Conservation (phyloP, 164 flowering plant species). For the Vitis vinifera region ASM3070453v1 NC_081810.1:19934001-19934500, state of each 20-base stretch:
- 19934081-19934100: constrained; percentile 75
- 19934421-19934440: constrained; percentile 39
- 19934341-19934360: constrained; percentile 60
- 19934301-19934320: constrained; percentile 72
- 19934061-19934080: constrained; percentile 44
- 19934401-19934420: constrained; percentile 72
- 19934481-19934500: constrained; percentile 65
- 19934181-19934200: constrained; percentile 45
- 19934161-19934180: constrained; percentile 48
- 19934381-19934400: constrained; percentile 54
- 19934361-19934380: constrained; percentile 50
- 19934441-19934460: constrained; percentile 40
- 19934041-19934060: constrained; percentile 54
- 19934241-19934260: constrained; percentile 52
- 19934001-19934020: constrained; percentile 53
- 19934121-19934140: constrained; percentile 40
- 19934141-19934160: constrained; percentile 43
- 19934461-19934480: constrained; percentile 67
- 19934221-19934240: constrained; percentile 52
- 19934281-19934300: constrained; percentile 75
- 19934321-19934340: constrained; percentile 40
- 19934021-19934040: constrained; percentile 58
- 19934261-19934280: constrained; percentile 73
- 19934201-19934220: constrained; percentile 57
- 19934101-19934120: constrained; percentile 74